Conservation (phyloP, 2,329 filamentous ascomycete genomes). For the Fusarium protoensiforme region DNA sequence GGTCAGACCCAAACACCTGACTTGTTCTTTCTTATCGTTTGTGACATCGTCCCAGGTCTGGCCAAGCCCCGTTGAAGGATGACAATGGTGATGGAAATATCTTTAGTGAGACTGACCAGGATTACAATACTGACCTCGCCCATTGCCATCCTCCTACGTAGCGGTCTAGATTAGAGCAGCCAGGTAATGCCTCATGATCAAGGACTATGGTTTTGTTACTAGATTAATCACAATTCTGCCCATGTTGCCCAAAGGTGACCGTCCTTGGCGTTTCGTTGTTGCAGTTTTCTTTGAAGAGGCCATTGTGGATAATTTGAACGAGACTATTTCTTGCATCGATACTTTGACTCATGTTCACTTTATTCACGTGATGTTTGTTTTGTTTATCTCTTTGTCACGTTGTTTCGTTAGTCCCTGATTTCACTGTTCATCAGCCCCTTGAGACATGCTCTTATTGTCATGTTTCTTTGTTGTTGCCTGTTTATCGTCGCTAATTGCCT, state of each 20-base stretch:
- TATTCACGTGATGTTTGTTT: not conserved
- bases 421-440: not conserved
- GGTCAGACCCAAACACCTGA: not conserved
- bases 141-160: not conserved
- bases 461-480: not conserved
- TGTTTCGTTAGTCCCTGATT: not conserved
- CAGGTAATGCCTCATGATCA: not conserved
- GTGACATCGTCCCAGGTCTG: not conserved
- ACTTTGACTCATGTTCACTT: not conserved
- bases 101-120: not conserved
- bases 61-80: not conserved
- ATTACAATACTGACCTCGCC: not conserved
- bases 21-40: not conserved
- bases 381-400: not conserved
- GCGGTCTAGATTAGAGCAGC: not conserved
- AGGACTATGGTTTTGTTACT: not conserved
- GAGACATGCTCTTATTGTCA: not conserved
- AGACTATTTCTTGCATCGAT: not conserved
- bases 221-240: not conserved
- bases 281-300: not conserved
- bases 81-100: not conserved
- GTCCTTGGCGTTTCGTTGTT: not conserved
- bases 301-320: not conserved
- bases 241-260: not conserved
- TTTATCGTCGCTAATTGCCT: not conserved